Evolutionary conservation across 1,284 basidiomycete genomes (phyloP).

Genomic region (Tilletiopsis washingtonensis): DNA sequence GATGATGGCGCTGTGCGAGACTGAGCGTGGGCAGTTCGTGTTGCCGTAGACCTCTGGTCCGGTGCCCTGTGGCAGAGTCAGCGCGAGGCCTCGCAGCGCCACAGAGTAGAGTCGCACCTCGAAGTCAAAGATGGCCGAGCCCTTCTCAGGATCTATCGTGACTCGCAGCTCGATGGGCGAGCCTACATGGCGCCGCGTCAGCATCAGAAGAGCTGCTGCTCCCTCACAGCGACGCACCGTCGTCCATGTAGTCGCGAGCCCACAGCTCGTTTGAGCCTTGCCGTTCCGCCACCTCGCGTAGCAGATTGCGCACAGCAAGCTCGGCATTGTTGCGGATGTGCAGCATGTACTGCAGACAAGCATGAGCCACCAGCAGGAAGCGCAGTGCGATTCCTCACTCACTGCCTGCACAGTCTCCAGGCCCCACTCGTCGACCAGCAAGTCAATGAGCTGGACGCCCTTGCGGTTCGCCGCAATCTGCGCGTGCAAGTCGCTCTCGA

Average conservation of each 20-base stretch:
- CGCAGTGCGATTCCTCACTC: neutral
- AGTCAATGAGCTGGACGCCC: conserved; percentile 53
- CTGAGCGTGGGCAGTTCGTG: conserved; percentile 64
- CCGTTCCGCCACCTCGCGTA: conserved; percentile 66
- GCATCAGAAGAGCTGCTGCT: no score
- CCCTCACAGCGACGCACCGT: conserved; percentile 11
- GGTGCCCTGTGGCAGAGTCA: no score
- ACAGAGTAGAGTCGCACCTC: no score
- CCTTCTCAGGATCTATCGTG: conserved; percentile 66
- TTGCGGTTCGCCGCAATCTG: conserved; percentile 96
- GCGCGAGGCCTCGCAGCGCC: no score
- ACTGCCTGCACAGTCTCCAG: conserved; percentile 67
- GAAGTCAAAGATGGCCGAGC: conserved; percentile 83
- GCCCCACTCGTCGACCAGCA: conserved; percentile 78
- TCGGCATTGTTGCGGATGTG: conserved; percentile 81
- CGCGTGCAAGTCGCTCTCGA: conserved; percentile 86
- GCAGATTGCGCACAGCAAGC: conserved; percentile 71
- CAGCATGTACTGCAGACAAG: conserved; percentile 23
- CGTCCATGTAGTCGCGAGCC: conserved; percentile 56
- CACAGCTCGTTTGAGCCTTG: conserved; percentile 58
- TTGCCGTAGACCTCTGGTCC: conserved; percentile 83
- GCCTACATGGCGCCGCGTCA: no score
- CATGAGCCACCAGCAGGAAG: neutral
- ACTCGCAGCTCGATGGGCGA: conserved; percentile 67
- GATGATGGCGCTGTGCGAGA: conserved; percentile 85